Evolutionary conservation across 805 yeast species (phyloP).

Genomic region (Starmerella roubikii): DNA sequence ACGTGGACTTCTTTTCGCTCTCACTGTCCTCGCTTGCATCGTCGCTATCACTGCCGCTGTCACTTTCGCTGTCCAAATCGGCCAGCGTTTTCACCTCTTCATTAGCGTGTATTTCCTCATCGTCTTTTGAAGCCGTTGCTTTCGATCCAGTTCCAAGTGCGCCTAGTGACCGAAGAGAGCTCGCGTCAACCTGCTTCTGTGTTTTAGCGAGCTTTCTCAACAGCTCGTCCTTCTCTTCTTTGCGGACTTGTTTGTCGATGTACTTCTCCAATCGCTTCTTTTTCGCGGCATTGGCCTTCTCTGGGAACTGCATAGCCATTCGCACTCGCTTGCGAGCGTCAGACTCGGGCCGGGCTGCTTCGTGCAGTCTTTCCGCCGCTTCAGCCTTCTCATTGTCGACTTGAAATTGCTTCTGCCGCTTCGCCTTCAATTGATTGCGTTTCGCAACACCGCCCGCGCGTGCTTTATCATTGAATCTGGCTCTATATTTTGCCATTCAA

Average conservation of each 20-base stretch:
- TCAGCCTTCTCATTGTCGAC: constrained; percentile 17
- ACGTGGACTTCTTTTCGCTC: constrained; percentile 22
- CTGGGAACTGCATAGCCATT: constrained; percentile 31
- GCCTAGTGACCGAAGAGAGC: constrained; percentile 57
- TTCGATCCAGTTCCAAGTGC: constrained; percentile 55
- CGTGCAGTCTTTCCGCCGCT: constrained; percentile 8
- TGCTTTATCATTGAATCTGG: constrained; percentile 73
- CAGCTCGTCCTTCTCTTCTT: constrained; percentile 61
- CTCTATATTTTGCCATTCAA: constrained; percentile 67
- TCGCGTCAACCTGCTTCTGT: constrained; percentile 45
- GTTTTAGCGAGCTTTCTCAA: constrained; percentile 55
- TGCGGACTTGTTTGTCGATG: constrained; percentile 32
- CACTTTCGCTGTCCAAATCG: constrained; percentile 1
- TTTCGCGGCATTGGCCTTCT: constrained; percentile 48
- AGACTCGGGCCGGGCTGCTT: constrained; percentile 15
- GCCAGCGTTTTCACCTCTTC: neutral
- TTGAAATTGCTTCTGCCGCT: constrained; percentile 55
- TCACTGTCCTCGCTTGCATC: constrained; percentile 1
- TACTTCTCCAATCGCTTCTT: constrained; percentile 76
- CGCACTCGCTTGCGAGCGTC: constrained; percentile 17
- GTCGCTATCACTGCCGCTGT: constrained; percentile 3
- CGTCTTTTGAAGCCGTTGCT: constrained; percentile 33
- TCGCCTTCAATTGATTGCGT: constrained; percentile 52
- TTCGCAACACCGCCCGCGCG: constrained; percentile 73
- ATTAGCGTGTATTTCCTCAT: neutral